Conservation (phyloP, 2,329 filamentous ascomycete species). For the Ophiosphaerella korrae region DNA sequence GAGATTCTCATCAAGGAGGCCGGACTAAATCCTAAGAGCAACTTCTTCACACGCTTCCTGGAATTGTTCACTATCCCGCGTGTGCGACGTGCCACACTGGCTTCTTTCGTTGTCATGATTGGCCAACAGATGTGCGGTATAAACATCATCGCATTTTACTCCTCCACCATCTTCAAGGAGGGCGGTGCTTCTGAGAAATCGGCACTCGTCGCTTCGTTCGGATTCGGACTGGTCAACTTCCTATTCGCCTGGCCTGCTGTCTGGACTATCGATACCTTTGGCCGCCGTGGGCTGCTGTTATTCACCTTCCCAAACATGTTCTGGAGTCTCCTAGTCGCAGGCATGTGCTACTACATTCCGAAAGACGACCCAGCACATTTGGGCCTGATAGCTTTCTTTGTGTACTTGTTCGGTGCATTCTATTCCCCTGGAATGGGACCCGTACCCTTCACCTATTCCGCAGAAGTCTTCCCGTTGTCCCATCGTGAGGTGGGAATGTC, state of each 20-base stretch:
- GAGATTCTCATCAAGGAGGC: slow-evolving; percentile 39
- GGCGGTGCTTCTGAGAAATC: slow-evolving; percentile 51
- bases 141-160: slow-evolving; percentile 59
- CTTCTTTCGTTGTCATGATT: slow-evolving; percentile 80
- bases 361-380: slow-evolving; percentile 48
- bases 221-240: slow-evolving; percentile 64
- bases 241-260: slow-evolving; percentile 64
- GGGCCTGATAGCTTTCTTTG: slow-evolving; percentile 60
- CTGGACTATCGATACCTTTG: slow-evolving; percentile 59
- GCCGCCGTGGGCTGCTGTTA: slow-evolving; percentile 57
- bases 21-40: slow-evolving; percentile 42
- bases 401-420: slow-evolving; percentile 58
- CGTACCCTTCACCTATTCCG: slow-evolving; percentile 49
- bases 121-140: slow-evolving; percentile 64
- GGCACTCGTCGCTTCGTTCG: slow-evolving; percentile 60
- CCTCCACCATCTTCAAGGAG: slow-evolving; percentile 55
- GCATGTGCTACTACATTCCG: slow-evolving; percentile 60
- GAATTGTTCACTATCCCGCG: slow-evolving; percentile 72
- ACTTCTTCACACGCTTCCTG: slow-evolving; percentile 50
- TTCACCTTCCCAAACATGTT: slow-evolving; percentile 59
- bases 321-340: slow-evolving; percentile 54
- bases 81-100: slow-evolving; percentile 73
- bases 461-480: slow-evolving; percentile 72
- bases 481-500: slow-evolving; percentile 75
- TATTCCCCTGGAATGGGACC: slow-evolving; percentile 50